Conservation (phyloP, 208 protist genomes). For the Wallacemonas collosoma region DNA sequence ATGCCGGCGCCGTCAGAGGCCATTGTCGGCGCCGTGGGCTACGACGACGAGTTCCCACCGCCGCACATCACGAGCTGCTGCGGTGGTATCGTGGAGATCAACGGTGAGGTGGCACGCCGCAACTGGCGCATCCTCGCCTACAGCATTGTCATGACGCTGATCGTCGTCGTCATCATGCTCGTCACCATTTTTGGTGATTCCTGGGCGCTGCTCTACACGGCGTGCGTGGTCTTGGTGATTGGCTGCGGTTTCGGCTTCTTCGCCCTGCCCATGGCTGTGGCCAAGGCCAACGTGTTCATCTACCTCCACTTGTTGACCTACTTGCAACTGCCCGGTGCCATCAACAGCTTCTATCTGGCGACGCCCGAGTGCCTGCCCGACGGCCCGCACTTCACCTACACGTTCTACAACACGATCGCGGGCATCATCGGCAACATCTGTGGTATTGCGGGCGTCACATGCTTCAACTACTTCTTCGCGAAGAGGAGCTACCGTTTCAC, state of each 20-base stretch:
- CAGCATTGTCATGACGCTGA: conserved; percentile 42
- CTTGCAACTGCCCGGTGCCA: conserved; percentile 54
- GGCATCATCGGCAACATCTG: conserved; percentile 52
- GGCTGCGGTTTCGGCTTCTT: conserved; percentile 47
- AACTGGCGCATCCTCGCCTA: conserved; percentile 61
- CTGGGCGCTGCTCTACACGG: conserved; percentile 31
- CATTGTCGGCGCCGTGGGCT: background rate
- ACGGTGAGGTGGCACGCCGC: conserved; percentile 44
- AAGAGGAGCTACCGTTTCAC: conserved; percentile 57
- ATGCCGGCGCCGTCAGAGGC: background rate
- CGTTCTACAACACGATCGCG: conserved; percentile 65
- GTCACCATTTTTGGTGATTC: conserved; percentile 42
- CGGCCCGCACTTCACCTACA: conserved; percentile 66
- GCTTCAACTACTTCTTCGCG: conserved; percentile 66
- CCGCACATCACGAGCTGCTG: conserved; percentile 24
- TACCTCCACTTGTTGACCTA: conserved; percentile 55
- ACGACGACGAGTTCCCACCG: background rate
- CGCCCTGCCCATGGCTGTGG: conserved; percentile 55
- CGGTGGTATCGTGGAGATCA: conserved; percentile 56
- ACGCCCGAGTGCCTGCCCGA: conserved; percentile 35
- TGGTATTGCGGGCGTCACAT: conserved; percentile 52
- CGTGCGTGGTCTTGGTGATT: conserved; percentile 31
- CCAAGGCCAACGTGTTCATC: conserved; percentile 65
- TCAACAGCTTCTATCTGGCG: conserved; percentile 70
- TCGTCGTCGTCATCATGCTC: conserved; percentile 44